Conservation (phyloP, 257 asterid genomes). For the Solanum gandarillasii region DNA sequence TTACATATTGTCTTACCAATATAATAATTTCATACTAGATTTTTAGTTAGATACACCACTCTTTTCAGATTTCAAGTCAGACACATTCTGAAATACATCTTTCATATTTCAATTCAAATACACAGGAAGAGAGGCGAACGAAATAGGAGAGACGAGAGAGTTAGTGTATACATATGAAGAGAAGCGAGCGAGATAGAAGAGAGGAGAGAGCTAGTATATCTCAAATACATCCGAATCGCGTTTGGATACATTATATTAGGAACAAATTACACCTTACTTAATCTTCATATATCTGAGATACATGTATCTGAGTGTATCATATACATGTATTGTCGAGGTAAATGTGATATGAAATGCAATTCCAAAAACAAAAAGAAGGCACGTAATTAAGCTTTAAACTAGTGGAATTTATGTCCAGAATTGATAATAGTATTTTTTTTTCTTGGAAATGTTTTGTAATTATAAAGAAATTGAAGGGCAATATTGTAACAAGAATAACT, state of each 20-base stretch:
- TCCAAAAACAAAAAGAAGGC: too few species aligned
- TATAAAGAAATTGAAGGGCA: background rate
- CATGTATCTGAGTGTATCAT: too few species aligned
- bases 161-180: too few species aligned
- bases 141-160: background rate
- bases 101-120: too few species aligned
- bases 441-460: background rate
- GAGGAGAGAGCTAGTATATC: background rate
- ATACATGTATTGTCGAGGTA: too few species aligned
- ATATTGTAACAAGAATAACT: background rate
- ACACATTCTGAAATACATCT: background rate
- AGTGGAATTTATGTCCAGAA: background rate
- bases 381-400: background rate
- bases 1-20: background rate
- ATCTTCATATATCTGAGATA: background rate
- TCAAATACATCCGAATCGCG: too few species aligned
- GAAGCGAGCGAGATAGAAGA: too few species aligned
- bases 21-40: background rate
- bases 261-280: too few species aligned
- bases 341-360: too few species aligned
- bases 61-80: too few species aligned
- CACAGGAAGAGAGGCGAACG: too few species aligned
- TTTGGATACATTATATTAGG: background rate
- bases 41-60: background rate
- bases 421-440: background rate